A percentile compares a stretch with the other conserved stretches of the same genome.
Conservation (phyloP, 805 yeast species). For the Millerozyma miso region DNA sequence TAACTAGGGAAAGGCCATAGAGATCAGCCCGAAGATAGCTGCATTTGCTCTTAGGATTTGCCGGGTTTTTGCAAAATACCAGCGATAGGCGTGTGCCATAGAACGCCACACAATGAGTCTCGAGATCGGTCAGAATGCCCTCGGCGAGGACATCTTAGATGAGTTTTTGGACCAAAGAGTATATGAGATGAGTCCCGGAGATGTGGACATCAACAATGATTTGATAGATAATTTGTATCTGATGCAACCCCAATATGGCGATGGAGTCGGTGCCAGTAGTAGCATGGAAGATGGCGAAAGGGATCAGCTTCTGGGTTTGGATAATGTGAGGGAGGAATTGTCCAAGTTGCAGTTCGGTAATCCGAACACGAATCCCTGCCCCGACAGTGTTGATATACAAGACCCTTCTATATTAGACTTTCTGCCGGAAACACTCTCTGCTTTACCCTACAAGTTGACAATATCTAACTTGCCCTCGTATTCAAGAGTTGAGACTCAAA, state of each 20-base stretch:
- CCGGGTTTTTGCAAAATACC: too few species aligned
- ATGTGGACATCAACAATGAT: constrained; percentile 7
- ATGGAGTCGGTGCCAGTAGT: constrained; percentile 11
- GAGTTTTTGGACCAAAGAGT: constrained; percentile 54
- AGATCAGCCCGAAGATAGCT: neutral
- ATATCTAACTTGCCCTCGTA: constrained; percentile 67
- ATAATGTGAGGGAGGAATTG: constrained; percentile 45
- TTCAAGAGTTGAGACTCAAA: constrained; percentile 94
- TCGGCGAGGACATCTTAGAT: constrained; percentile 49
- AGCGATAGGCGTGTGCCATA: too few species aligned
- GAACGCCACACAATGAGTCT: constrained; percentile 12
- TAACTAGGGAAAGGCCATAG: neutral
- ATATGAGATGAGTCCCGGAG: constrained; percentile 26
- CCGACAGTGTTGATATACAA: constrained; percentile 24
- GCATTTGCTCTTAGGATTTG: too few species aligned
- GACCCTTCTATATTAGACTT: constrained; percentile 35
- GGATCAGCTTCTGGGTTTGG: constrained; percentile 18
- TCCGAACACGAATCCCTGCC: constrained; percentile 34
- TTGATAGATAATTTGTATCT: constrained; percentile 15
- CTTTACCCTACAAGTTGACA: constrained; percentile 46
- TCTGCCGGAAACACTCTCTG: constrained; percentile 28
- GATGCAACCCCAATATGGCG: constrained; percentile 3
- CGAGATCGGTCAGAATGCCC: constrained; percentile 18
- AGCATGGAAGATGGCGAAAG: constrained; percentile 11
- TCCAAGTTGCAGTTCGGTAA: constrained; percentile 54